Evolutionary conservation across 1,284 basidiomycete species (phyloP).

Genomic region (Macrocybe sp.): DNA sequence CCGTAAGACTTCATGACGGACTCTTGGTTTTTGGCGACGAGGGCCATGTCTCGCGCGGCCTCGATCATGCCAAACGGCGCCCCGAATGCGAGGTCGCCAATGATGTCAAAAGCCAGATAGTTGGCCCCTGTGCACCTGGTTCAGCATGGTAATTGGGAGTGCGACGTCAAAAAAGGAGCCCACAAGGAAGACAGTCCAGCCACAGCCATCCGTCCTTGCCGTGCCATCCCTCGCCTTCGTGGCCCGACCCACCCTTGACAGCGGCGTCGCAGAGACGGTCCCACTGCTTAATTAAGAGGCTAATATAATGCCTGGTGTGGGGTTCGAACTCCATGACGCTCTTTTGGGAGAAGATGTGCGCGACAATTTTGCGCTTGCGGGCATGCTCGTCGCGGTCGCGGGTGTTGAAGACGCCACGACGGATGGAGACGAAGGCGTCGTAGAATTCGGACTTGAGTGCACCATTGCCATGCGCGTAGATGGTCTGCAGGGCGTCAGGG

Average conservation of each 20-base stretch:
- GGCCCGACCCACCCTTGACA: slow-evolving; percentile 46
- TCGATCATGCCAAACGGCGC: slow-evolving; percentile 88
- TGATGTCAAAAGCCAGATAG: slow-evolving; percentile 86
- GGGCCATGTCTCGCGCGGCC: slow-evolving; percentile 69
- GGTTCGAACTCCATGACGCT: slow-evolving; percentile 81
- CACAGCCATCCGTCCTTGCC: slow-evolving; percentile 60
- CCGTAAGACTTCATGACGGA: slow-evolving; percentile 56
- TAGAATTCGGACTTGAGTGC: slow-evolving; percentile 78
- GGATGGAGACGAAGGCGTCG: slow-evolving; percentile 78
- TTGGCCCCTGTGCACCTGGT: slow-evolving; percentile 29
- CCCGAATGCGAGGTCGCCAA: slow-evolving; percentile 83
- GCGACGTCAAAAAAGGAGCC: slow-evolving; percentile 17
- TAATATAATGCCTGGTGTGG: slow-evolving; percentile 62
- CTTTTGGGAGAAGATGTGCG: slow-evolving; percentile 85
- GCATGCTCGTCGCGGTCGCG: slow-evolving; percentile 81
- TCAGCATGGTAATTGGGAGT: slow-evolving; percentile 2
- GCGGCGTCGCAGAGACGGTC: slow-evolving; percentile 65
- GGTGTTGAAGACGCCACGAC: slow-evolving; percentile 81
- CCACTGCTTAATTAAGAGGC: slow-evolving; percentile 69
- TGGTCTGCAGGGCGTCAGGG: slow-evolving; percentile 67
- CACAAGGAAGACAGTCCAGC: slow-evolving; percentile 72
- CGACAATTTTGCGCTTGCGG: slow-evolving; percentile 86
- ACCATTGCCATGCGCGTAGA: slow-evolving; percentile 80
- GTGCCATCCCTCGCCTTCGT: slow-evolving; percentile 64
- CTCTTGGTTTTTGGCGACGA: slow-evolving; percentile 40